Percentiles rank a stretch among this genome's conserved stretches.
phyloP scores from a whole-genome alignment of 2,329 filamentous ascomycete species.

The Byssochlamys sp. region DNA sequence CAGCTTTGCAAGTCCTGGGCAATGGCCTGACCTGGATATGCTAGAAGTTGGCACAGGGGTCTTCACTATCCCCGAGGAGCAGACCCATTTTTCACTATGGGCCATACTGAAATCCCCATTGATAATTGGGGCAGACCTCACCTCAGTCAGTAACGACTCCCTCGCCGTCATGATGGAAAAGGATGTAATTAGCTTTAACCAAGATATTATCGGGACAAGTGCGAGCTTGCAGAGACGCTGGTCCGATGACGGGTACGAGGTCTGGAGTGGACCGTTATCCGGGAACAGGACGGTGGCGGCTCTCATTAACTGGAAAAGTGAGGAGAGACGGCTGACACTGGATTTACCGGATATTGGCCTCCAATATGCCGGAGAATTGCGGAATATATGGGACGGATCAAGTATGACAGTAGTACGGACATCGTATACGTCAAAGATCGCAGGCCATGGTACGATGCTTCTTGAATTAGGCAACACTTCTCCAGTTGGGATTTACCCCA shows the following conservation, averaged over 20 bases:
- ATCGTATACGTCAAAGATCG: constrained; percentile 15
- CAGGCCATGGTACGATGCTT: constrained; percentile 22
- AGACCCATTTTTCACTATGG: constrained; percentile 47
- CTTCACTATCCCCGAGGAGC: constrained; percentile 39
- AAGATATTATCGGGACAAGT: constrained; percentile 45
- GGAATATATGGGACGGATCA: constrained; percentile 21
- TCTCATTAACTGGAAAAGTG: constrained; percentile 43
- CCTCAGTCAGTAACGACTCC: constrained; percentile 30
- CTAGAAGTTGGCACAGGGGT: constrained; percentile 41
- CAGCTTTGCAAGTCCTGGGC: constrained; percentile 36
- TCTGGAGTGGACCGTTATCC: constrained; percentile 43
- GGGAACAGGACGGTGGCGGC: constrained; percentile 36
- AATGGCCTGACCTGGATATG: constrained; percentile 48
- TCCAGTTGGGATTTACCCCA: constrained; percentile 13
- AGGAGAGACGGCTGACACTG: constrained; percentile 34
- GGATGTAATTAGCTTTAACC: constrained; percentile 50
- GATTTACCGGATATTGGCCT: constrained; percentile 36
- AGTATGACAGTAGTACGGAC: constrained; percentile 13
- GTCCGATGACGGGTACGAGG: constrained; percentile 42
- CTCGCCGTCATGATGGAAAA: constrained; percentile 40
- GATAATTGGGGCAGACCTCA: constrained; percentile 36
- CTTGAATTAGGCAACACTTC: constrained; percentile 20
- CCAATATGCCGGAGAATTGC: constrained; percentile 24
- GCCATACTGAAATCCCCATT: constrained; percentile 45
- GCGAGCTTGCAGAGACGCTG: constrained; percentile 42